These are phyloP conservation scores for Ustilago bromivora DNA, from an alignment of 1,284 basidiomycete genomes.

Conservation along the genomic window DNA sequence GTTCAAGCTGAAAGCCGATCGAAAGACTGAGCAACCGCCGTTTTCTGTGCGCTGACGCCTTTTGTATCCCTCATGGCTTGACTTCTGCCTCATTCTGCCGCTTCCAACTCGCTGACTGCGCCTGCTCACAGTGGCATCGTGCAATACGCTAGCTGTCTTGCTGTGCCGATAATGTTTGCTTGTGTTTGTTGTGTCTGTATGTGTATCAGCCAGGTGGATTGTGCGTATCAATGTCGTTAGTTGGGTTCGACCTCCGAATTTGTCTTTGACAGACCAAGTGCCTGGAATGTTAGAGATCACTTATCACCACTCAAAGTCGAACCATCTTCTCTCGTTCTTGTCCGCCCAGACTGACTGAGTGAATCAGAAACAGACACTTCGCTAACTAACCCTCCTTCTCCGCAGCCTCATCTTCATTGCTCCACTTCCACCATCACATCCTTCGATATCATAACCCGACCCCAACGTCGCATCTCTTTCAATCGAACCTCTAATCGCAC, in stretches of 20 bases:
- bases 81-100: not conserved
- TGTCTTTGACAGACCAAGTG: slow-evolving; percentile 12
- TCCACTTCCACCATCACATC: slow-evolving; percentile 15
- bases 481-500: not conserved
- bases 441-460: slow-evolving; percentile 7
- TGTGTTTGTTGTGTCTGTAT: not conserved
- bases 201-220: slow-evolving; percentile 9
- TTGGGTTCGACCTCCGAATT: slow-evolving; percentile 19
- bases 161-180: too few relatives aligned
- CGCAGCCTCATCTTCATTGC: not conserved
- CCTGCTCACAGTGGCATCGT: not conserved
- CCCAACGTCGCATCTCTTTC: slow-evolving; percentile 16
- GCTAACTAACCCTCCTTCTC: slow-evolving; percentile 1
- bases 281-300: slow-evolving; percentile 6
- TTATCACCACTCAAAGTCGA: slow-evolving; percentile 9
- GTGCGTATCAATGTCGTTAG: slow-evolving; percentile 9
- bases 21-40: not conserved
- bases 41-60: slow-evolving; percentile 12
- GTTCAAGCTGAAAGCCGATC: slow-evolving; percentile 25
- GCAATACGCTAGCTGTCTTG: not conserved
- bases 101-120: slow-evolving; percentile 3
- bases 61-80: slow-evolving; percentile 7
- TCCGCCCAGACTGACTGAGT: not conserved
- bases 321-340: slow-evolving; percentile 10
- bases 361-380: slow-evolving; percentile 3